Conservation (phyloP, 805 yeast species). For the Suhomyces kilbournensis region DNA sequence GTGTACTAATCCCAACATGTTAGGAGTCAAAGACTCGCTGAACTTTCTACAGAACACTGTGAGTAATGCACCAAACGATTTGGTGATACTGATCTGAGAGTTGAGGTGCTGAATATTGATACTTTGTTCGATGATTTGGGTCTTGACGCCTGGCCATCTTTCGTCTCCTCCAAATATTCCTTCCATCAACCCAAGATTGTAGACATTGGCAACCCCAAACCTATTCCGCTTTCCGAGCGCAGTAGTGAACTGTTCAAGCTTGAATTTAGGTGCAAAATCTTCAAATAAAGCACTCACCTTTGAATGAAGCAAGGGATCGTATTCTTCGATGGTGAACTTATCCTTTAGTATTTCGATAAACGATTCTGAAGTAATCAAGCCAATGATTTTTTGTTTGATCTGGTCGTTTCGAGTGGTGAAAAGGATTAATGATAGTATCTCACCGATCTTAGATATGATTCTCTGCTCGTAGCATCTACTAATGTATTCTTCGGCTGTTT, state of each 20-base stretch:
- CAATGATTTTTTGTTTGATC: constrained; percentile 41
- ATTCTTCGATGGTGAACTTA: constrained; percentile 44
- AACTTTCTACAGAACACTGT: constrained; percentile 58
- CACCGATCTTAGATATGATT: constrained; percentile 65
- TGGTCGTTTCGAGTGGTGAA: constrained; percentile 52
- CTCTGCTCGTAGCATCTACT: constrained; percentile 52
- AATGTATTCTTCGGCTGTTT: constrained; percentile 21
- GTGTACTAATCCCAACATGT: constrained; percentile 35
- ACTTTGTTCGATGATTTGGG: constrained; percentile 55
- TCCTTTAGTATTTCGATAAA: constrained; percentile 29
- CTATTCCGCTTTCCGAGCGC: constrained; percentile 43
- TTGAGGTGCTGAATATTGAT: constrained; percentile 59
- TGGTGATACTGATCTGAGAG: constrained; percentile 67
- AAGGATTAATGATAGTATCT: constrained; percentile 68
- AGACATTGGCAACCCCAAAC: constrained; percentile 53
- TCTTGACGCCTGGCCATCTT: constrained; percentile 40
- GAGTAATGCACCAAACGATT: constrained; percentile 74
- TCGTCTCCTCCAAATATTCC: constrained; percentile 45
- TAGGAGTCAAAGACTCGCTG: constrained; percentile 26
- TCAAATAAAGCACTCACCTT: constrained; percentile 46
- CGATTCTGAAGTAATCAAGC: constrained; percentile 35
- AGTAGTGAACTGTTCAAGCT: constrained; percentile 51
- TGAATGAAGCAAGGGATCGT: constrained; percentile 45
- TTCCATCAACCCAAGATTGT: constrained; percentile 63
- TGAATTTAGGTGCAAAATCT: constrained; percentile 44